A percentile compares a stretch with the other conserved stretches of the same genome.
These are phyloP conservation scores for Blastobotrys illinoisensis DNA, from an alignment of 1,139 yeast species.

Conservation along the genomic window DNA sequence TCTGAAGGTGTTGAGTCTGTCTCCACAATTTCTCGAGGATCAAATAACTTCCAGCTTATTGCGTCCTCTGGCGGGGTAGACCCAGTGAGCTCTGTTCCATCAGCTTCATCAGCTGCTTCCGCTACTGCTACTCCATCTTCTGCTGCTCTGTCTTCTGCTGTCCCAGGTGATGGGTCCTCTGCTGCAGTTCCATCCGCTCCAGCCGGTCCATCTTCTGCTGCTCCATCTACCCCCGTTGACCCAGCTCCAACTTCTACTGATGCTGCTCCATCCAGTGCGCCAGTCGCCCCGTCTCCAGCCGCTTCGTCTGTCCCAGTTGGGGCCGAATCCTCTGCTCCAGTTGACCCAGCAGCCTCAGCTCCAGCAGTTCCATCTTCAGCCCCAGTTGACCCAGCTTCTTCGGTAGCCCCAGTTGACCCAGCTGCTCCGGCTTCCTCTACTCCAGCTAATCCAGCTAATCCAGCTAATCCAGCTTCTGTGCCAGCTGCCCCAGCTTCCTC, in stretches of 20 bases:
- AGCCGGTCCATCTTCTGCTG: background rate
- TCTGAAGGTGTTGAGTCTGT: background rate
- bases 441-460: background rate
- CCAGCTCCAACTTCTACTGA: background rate
- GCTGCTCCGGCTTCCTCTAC: background rate
- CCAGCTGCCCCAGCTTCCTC: background rate
- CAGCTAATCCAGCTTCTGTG: background rate
- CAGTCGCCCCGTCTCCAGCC: background rate
- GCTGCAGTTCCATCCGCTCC: background rate
- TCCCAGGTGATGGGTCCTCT: too few species aligned
- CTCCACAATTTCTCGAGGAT: background rate
- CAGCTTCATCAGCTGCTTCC: too few species aligned
- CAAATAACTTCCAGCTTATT: background rate
- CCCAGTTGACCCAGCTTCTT: background rate
- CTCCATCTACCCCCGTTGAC: background rate
- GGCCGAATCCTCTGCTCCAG: background rate
- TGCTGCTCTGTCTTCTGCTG: too few species aligned
- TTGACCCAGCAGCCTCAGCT: background rate
- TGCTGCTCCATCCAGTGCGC: background rate
- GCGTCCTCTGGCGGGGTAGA: background rate
- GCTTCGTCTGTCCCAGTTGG: background rate
- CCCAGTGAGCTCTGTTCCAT: too few species aligned
- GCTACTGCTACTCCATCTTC: too few species aligned
- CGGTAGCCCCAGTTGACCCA: constrained; percentile 1
- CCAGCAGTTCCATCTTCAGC: background rate